Evolutionary conservation across 2,329 filamentous ascomycete species (phyloP).

Genomic region (Phialocephala subalpina): DNA sequence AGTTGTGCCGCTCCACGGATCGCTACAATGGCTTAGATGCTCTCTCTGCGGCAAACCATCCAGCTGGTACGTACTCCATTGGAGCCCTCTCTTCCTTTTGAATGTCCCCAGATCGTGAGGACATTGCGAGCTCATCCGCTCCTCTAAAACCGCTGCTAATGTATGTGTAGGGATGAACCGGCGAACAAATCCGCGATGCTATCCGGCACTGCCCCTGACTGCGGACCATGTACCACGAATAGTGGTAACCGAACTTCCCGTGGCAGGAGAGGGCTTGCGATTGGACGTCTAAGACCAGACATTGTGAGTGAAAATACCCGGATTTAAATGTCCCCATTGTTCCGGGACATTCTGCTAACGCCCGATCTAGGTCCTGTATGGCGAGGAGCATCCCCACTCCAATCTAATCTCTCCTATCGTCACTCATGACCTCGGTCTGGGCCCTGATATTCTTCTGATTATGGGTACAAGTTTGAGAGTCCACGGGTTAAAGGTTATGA

Average conservation of each 20-base stretch:
- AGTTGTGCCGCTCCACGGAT: conserved; percentile 75
- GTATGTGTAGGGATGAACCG: conserved; percentile 55
- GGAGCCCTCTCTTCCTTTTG: no score
- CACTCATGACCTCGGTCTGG: conserved; percentile 70
- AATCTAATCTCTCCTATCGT: conserved; percentile 74
- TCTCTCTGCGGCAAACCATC: conserved; percentile 65
- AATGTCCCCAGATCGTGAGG: no score
- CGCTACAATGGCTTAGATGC: conserved; percentile 70
- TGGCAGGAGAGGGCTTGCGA: conserved; percentile 71
- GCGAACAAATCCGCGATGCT: conserved; percentile 54
- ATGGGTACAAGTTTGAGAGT: conserved; percentile 76
- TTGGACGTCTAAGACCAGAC: conserved; percentile 74
- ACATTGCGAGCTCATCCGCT: no score
- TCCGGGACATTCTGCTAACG: no score
- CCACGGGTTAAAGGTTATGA: conserved; percentile 74
- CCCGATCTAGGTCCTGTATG: conserved; percentile 58
- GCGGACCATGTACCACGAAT: conserved; percentile 69
- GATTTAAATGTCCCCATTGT: no score
- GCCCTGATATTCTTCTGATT: conserved; percentile 73
- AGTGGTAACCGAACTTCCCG: conserved; percentile 68
- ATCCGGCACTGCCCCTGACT: conserved; percentile 71
- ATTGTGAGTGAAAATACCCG: conserved; percentile 56
- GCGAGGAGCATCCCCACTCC: conserved; percentile 75
- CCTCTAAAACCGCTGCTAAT: no score
- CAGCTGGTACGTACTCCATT: conserved; percentile 49